A percentile compares a stretch with the other conserved stretches of the same genome.
These are phyloP conservation scores for Striga hermonthica DNA, from an alignment of 305 asterid genomes.

Conservation along the genomic window DNA sequence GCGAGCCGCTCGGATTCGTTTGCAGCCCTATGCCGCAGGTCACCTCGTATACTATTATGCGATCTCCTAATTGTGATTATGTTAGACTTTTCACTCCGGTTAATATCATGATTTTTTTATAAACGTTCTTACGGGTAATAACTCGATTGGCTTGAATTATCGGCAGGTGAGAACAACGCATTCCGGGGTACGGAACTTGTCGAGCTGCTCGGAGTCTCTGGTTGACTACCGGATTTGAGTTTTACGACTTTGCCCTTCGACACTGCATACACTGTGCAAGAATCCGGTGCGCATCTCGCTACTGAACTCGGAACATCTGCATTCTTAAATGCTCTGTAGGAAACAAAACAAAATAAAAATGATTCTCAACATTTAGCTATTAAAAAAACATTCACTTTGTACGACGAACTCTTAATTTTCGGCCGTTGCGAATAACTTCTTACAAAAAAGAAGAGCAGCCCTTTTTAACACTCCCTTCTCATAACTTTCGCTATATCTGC, in stretches of 20 bases:
- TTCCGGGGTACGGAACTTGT: constrained; percentile 21
- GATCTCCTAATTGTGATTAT: background rate
- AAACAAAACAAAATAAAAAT: no score
- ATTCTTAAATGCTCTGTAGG: constrained; percentile 63
- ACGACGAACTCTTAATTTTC: no score
- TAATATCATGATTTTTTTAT: background rate
- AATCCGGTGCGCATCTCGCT: constrained; percentile 54
- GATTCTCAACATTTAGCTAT: background rate
- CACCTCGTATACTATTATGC: no score
- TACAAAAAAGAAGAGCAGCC: no score
- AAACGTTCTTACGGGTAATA: constrained; percentile 30
- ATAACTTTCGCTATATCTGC: no score
- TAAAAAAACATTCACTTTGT: background rate
- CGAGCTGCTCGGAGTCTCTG: constrained; percentile 33
- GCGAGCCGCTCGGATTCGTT: no score
- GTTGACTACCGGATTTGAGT: constrained; percentile 39
- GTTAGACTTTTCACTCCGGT: background rate
- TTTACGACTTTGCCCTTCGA: constrained; percentile 48
- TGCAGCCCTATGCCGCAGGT: no score
- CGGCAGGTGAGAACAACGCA: constrained; percentile 18
- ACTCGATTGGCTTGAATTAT: constrained; percentile 18
- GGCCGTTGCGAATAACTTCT: no score
- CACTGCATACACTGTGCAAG: constrained; percentile 55
- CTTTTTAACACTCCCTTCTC: no score
- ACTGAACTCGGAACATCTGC: constrained; percentile 52